A percentile compares a stretch with the other conserved stretches of the same genome.
These are phyloP conservation scores for Graphilbum ipis-grandicollis DNA, from an alignment of 2,329 filamentous ascomycete genomes.

Conservation along the genomic window DNA sequence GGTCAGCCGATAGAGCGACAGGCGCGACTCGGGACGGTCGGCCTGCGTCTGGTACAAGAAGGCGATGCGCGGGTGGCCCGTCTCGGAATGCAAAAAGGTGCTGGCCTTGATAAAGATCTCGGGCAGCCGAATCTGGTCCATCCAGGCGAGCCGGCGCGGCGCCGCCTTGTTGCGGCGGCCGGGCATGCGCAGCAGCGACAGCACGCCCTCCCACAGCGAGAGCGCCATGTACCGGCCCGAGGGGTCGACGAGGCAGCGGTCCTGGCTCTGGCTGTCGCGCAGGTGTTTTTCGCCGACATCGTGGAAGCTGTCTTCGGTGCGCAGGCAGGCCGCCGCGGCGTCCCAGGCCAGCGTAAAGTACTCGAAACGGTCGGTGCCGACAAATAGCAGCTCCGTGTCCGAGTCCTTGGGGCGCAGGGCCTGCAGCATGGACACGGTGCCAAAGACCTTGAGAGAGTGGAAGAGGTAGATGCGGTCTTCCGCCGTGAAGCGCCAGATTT, in stretches of 20 bases:
- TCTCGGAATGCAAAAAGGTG: conserved; percentile 39
- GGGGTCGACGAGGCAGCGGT: conserved; percentile 72
- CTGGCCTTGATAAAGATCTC: conserved; percentile 43
- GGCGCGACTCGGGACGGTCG: conserved; percentile 32
- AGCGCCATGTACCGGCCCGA: conserved; percentile 43
- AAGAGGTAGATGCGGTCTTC: conserved; percentile 49
- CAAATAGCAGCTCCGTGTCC: conserved; percentile 68
- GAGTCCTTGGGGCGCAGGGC: conserved; percentile 60
- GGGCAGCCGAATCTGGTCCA: conserved; percentile 38
- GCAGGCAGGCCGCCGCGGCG: conserved; percentile 28
- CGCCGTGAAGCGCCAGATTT: conserved; percentile 57
- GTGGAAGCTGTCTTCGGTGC: conserved; percentile 31
- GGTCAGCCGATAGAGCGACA: conserved; percentile 42
- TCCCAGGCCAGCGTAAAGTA: conserved; percentile 91
- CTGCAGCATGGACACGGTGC: conserved; percentile 72
- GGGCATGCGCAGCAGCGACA: conserved; percentile 35
- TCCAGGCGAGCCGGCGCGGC: conserved; percentile 25
- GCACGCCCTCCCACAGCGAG: conserved; percentile 42
- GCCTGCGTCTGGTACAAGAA: conserved; percentile 38
- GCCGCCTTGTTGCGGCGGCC: conserved; percentile 21
- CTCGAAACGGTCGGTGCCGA: conserved; percentile 76
- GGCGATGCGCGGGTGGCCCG: conserved; percentile 38
- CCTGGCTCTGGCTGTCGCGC: conserved; percentile 66
- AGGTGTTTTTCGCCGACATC: conserved; percentile 41
- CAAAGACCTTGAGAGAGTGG: conserved; percentile 59